Percentiles rank a stretch among this genome's conserved stretches.
Evolutionary conservation across 352 stramenopile species (phyloP).

Genomic region (Phytophthora kernoviae): DNA sequence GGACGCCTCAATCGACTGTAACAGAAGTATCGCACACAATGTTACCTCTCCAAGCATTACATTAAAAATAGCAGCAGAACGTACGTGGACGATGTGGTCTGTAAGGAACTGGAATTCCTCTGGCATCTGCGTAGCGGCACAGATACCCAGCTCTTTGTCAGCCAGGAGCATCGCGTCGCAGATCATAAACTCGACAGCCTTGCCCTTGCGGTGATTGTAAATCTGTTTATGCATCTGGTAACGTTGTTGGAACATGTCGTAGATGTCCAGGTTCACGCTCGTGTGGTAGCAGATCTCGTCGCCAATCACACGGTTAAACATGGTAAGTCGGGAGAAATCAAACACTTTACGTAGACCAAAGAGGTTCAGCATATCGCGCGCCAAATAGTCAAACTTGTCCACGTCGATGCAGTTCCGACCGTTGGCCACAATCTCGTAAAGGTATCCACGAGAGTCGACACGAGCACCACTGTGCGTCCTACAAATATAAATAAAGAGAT

Average conservation of each 20-base stretch:
- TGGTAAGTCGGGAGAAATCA: constrained; percentile 76
- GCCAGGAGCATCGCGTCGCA: constrained; percentile 84
- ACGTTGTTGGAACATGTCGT: constrained; percentile 90
- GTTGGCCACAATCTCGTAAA: constrained; percentile 93
- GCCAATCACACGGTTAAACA: constrained; percentile 87
- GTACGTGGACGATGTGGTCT: constrained; percentile 74
- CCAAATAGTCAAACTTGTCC: constrained; percentile 93
- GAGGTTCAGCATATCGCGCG: constrained; percentile 86
- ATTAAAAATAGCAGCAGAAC: constrained; percentile 5
- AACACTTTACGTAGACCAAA: constrained; percentile 82
- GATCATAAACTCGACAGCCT: constrained; percentile 92
- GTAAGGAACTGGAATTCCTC: constrained; percentile 80
- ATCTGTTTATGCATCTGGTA: constrained; percentile 91
- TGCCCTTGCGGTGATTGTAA: constrained; percentile 91
- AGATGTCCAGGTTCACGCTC: constrained; percentile 87
- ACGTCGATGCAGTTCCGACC: constrained; percentile 91
- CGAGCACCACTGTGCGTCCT: constrained; percentile 57
- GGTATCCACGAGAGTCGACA: constrained; percentile 63
- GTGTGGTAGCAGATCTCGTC: constrained; percentile 91
- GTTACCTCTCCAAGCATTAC: not conserved
- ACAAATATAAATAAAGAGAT: constrained; percentile 6
- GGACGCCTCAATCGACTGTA: constrained; percentile 76
- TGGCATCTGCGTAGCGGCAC: constrained; percentile 57
- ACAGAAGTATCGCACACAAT: not conserved
- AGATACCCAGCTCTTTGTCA: constrained; percentile 78